Evolutionary conservation across 495 filamentous ascomycete genomes (phyloP), one percentile per base, ranked within the genome.

Genomic region (Penicillium paradoxum): DNA sequence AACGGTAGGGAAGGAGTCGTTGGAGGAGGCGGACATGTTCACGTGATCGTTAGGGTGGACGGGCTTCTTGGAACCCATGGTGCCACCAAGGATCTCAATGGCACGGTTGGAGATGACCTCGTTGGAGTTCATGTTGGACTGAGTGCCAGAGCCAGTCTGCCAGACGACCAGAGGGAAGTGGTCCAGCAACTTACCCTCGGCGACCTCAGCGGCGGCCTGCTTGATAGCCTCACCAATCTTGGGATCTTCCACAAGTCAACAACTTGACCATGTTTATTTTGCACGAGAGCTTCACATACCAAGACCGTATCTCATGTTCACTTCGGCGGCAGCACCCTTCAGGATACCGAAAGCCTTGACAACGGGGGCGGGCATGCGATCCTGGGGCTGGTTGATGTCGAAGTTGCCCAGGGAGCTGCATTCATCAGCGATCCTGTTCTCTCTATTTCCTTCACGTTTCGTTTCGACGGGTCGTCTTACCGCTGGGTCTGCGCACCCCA

Each of bases 41-140:
- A 98, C 93, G 72, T 98, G 93, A 75, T 98, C 93, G 73, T 98
- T 98, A 53, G 93, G 93, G 77, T 98, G 93, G 34, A 98, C 93
- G 25, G 93, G 93, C 79, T 93, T 95, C 83, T 98, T 98, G 73
- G 78, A 82, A 49, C 93, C 93, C 86, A 91, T 96, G 57, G 78
- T 82, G 57, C 93, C 93, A 52, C 93, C 93, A 14, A 98, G 79
- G 52, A 98, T 93, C 77, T 98, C 95, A 71, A 98, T 98, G 37
- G 93, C 93, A 53, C 93, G 90, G 81, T 98, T 98, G 53, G 92
- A 96, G 74, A 98, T 98, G 70, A 98, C 93, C 75, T 98, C 93
- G 74, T 98, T 98, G 68, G 93, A 91, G 79, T 98, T 98, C 93
- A 98, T 98, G 83, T 98, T 98, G 67, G 91, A 96, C 77, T 98